Conservation (phyloP, 2,329 filamentous ascomycete species). For the Alternaria conjuncta region DNA sequence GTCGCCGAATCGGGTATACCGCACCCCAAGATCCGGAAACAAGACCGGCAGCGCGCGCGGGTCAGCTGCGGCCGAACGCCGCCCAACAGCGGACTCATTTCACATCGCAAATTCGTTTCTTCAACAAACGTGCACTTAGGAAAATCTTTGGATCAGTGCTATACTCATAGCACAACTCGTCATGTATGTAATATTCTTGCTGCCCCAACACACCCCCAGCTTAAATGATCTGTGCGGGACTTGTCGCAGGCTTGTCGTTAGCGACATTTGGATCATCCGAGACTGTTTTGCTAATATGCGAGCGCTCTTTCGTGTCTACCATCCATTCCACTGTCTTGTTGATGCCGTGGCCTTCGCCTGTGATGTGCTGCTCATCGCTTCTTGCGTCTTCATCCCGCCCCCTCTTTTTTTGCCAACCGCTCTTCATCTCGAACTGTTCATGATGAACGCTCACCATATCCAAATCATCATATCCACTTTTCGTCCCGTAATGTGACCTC, state of each 20-base stretch:
- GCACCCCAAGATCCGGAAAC: constrained; percentile 15
- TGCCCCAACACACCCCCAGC: neutral
- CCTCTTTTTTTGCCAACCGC: constrained; percentile 17
- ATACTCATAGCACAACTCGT: neutral
- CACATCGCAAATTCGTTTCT: neutral
- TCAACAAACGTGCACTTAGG: neutral
- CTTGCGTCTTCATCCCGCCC: constrained; percentile 17
- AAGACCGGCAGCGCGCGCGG: constrained; percentile 20
- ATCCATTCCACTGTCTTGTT: constrained; percentile 32
- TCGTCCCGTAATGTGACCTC: neutral
- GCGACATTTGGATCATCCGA: neutral
- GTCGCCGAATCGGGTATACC: constrained; percentile 26
- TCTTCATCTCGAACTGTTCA: constrained; percentile 27
- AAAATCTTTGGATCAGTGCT: neutral
- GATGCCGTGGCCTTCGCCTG: constrained; percentile 15
- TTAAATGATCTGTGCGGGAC: constrained; percentile 18
- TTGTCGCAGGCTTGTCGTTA: constrained; percentile 6
- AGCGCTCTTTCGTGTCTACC: constrained; percentile 9
- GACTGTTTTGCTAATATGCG: neutral
- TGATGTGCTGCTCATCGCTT: constrained; percentile 28
- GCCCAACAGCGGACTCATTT: neutral
- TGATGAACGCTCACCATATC: constrained; percentile 10
- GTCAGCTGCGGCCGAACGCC: constrained; percentile 5
- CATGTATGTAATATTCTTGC: neutral
- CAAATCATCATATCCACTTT: constrained; percentile 21